Evolutionary conservation across 2,329 filamentous ascomycete genomes (phyloP), one percentile per base, ranked within the genome.

Genomic region (Beauveria medogensis): DNA sequence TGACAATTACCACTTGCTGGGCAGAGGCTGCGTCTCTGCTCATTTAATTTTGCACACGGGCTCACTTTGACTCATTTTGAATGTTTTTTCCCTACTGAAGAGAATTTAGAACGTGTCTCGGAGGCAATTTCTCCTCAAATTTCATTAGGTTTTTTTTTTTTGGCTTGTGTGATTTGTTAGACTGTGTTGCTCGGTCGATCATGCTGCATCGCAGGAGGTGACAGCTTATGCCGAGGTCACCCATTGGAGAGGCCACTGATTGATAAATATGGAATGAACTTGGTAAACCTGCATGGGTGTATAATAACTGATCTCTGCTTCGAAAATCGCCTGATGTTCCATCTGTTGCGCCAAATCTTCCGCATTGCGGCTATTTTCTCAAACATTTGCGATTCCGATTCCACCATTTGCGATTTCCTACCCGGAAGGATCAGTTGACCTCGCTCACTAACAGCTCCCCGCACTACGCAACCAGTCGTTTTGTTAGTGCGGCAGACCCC

Each of bases 1-100:
- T 58, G 54, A 48, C 54, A 40, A 65, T 60, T 62, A 64, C 37
- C 61, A 59, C 58, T 67, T 58, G 46, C 37, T 54, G 43, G 30
- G 30, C n/a, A 16, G 55, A 37, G 60, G 55, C 60, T 48, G 28
- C 12, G 60, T 50, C 50, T 55, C 59, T 51, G 34, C 57, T 54
- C 48, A 47, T 26, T 16, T 53, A 37, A 52, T 14, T 47, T 59
- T 48, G 30, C 18, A 18, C 24, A 26, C 30, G 16, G 16, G 22
- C 16, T 59, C 47, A 60, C 22, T 16, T 20, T n/a, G 43, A n/a
- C 16, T 57, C 14, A 28, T 40, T 37, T 26, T 28, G 8, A 40
- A 48, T 28, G 20, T 6, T 3, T 40, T 20, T 7, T 24, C 3
- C 2, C 3, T 46, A 20, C 2, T 5, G 18, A 30, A 8, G 2